These are phyloP conservation scores for Trichoderma atroviride DNA, from an alignment of 2,329 filamentous ascomycete genomes.

Conservation along the genomic window DNA sequence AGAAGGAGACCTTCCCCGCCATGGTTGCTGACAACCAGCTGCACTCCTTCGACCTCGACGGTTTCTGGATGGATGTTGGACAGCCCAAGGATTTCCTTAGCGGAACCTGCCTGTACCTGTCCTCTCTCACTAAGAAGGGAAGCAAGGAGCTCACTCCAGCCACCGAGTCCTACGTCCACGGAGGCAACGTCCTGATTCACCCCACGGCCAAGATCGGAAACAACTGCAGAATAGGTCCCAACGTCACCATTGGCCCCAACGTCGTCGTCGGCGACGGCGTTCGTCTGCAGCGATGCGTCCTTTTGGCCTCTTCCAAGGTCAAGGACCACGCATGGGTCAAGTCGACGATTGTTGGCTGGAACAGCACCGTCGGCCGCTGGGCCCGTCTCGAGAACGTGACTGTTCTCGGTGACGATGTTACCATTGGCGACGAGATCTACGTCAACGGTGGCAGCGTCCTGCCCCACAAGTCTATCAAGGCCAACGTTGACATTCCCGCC, in stretches of 20 bases:
- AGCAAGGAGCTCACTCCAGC: slow-evolving; percentile 78
- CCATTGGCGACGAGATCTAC: slow-evolving; percentile 96
- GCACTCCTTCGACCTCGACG: slow-evolving; percentile 94
- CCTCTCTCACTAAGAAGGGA: slow-evolving; percentile 85
- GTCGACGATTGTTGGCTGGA: slow-evolving; percentile 98
- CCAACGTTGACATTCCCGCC: slow-evolving; percentile 82
- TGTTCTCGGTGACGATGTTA: slow-evolving; percentile 97
- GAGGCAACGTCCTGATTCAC: slow-evolving; percentile 95
- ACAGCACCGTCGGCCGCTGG: slow-evolving; percentile 94
- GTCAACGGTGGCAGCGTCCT: slow-evolving; percentile 95
- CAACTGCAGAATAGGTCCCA: slow-evolving; percentile 97
- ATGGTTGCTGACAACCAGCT: slow-evolving; percentile 87
- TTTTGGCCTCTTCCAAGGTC: slow-evolving; percentile 87
- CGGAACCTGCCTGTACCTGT: slow-evolving; percentile 94
- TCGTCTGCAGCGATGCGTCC: slow-evolving; percentile 86
- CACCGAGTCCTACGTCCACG: slow-evolving; percentile 79
- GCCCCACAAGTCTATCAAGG: slow-evolving; percentile 98
- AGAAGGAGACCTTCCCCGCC: slow-evolving; percentile 97
- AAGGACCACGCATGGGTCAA: slow-evolving; percentile 99
- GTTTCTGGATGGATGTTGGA: slow-evolving; percentile 99
- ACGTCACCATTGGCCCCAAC: slow-evolving; percentile 92
- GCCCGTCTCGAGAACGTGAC: slow-evolving; percentile 96
- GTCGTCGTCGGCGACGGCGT: slow-evolving; percentile 94
- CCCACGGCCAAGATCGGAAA: slow-evolving; percentile 94
- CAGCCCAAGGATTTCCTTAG: slow-evolving; percentile 98